A percentile compares a stretch with the other conserved stretches of the same genome.
phyloP scores from a whole-genome alignment of 2,329 filamentous ascomycete species.

The Ophioceras dolichostomum region DNA sequence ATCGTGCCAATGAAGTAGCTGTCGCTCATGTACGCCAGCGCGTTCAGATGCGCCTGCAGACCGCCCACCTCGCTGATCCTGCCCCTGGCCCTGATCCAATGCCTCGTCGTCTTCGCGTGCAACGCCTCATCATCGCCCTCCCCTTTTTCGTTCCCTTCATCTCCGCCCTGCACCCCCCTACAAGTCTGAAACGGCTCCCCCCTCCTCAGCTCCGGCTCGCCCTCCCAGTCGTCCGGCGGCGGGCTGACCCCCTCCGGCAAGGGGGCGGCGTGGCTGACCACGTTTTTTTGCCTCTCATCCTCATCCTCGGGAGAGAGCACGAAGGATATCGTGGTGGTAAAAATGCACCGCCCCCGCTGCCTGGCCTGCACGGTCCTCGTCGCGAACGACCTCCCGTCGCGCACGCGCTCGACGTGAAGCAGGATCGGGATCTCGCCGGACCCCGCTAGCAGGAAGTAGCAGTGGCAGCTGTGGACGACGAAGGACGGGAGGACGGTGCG shows the following conservation, averaged over 20 bases:
- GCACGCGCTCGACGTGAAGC: conserved; percentile 89
- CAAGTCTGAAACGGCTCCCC: conserved; percentile 34
- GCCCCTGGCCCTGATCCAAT: conserved; percentile 67
- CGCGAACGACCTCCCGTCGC: conserved; percentile 79
- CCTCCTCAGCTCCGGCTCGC: conserved; percentile 22
- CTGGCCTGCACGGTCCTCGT: conserved; percentile 93
- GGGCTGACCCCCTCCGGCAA: conserved; percentile 32
- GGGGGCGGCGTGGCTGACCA: conserved; percentile 52
- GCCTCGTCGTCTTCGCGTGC: conserved; percentile 54
- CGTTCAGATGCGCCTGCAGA: conserved; percentile 69
- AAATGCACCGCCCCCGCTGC: conserved; percentile 80
- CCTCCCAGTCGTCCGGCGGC: conserved; percentile 12
- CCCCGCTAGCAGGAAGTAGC: conserved; percentile 93
- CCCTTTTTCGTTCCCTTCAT: too few species aligned
- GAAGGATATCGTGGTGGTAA: conserved; percentile 91
- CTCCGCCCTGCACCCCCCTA: conserved; percentile 25
- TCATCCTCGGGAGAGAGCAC: conserved; percentile 29
- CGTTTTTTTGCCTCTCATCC: conserved; percentile 11
- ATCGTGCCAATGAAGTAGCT: conserved; percentile 90
- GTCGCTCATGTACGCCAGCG: conserved; percentile 88
- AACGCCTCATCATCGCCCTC: conserved; percentile 38
- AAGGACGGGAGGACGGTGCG: conserved; percentile 73
- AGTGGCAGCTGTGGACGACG: conserved; percentile 91
- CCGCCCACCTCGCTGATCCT: conserved; percentile 62
- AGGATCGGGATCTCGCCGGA: conserved; percentile 75